Base-by-base conservation (phyloP, 208 protist species). In the Wallacemonas sp. region DNA sequence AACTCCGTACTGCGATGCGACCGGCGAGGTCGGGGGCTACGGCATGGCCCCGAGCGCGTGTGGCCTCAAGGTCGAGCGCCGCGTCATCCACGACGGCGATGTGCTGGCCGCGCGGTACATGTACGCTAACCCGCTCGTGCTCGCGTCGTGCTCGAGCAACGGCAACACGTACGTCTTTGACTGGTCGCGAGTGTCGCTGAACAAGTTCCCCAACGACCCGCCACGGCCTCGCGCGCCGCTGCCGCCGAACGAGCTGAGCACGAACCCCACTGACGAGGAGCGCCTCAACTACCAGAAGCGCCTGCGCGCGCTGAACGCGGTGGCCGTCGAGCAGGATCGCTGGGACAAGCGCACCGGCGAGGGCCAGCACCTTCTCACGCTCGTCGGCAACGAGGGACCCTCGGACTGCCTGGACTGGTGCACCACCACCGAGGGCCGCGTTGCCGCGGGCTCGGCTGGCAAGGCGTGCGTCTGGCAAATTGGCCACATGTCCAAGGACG, bases 1-100 rank as follows among this genome's bases (percentile, higher is more conserved):
- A 12, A 66, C 67, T 10, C 75, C 84, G 28, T 92, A 84, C 71
- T 86, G 73, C 70, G 87, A 94, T 22, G 88, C 81, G 7, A 97
- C 89, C 5, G 89, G 92, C n/a, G 92, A 97, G 70, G 82, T 97
- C 1, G 92, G 92, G 29, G 92, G 92, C 26, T 97, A 95, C 74
- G 92, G 92, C 50, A 89, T 89, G 78, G 87, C 92, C 3, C 84
- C 92, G 3, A 65, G 73, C 36, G 57, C 71, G 42, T 83, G 76
- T 25, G 86, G 83, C 0, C 72, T 95, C 38, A 76, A 77, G 18
- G 62, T 95, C 4, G 87, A 95, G 74, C 80, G 87, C 2, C 83
- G 89, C 41, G 92, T 97, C 32, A 57, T 91, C 14, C 92, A 97
- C 77, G 82, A 94, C 46, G 92, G 92, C 29, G 89, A 94, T 44